Conservation (phyloP, 768 basidiomycete species). For the Podaxis sp. region DNA sequence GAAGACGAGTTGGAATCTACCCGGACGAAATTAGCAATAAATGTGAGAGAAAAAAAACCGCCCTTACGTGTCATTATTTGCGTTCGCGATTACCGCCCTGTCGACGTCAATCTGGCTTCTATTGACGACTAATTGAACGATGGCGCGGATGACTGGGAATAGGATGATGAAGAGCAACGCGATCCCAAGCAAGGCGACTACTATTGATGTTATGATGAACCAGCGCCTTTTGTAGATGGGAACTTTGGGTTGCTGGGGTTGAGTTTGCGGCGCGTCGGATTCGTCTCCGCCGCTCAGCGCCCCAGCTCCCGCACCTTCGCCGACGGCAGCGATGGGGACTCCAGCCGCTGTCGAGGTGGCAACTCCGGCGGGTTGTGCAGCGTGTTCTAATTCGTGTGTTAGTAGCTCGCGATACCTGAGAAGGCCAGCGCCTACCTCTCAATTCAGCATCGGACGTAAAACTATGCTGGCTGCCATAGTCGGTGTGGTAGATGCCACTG, state of each 20-base stretch:
- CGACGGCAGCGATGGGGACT: constrained; percentile 19
- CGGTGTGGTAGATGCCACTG: constrained; percentile 34
- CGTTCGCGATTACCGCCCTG: constrained; percentile 47
- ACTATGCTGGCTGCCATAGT: constrained; percentile 27
- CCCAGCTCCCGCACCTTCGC: constrained; percentile 10
- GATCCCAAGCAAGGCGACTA: constrained; percentile 53
- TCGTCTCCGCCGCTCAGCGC: background rate
- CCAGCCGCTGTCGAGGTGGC: constrained; percentile 26
- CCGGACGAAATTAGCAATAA: background rate
- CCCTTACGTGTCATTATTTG: constrained; percentile 59
- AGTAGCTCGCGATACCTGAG: background rate
- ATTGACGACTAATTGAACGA: constrained; percentile 65
- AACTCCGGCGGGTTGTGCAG: constrained; percentile 30
- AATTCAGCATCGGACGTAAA: constrained; percentile 33
- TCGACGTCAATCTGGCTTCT: constrained; percentile 53
- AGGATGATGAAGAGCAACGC: constrained; percentile 65
- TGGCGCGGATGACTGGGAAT: constrained; percentile 67
- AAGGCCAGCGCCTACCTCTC: constrained; percentile 26
- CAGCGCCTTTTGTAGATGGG: constrained; percentile 63
- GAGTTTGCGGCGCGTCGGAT: constrained; percentile 17
- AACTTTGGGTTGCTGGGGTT: constrained; percentile 22
- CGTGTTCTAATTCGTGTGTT: constrained; percentile 29
- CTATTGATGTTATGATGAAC: constrained; percentile 60
- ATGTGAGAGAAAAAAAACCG: background rate
- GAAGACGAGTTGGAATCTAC: constrained; percentile 52